Base-by-base conservation (phyloP, 768 basidiomycete genomes). In the Galerina marginata region DNA sequence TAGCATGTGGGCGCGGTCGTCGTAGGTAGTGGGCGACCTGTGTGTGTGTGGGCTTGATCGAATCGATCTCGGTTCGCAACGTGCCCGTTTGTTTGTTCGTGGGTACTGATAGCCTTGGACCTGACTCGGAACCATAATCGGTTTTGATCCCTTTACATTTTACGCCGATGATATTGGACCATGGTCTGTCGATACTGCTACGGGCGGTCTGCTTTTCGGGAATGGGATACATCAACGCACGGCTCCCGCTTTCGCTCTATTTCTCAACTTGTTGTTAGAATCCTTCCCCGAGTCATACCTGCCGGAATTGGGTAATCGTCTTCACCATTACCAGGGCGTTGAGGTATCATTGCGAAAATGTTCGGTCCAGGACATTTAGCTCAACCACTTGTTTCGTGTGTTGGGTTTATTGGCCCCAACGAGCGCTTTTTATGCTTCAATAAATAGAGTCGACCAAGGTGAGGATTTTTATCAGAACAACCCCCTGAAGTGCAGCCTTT, bases 201-300 rank as follows among this genome's bases (percentile, higher is more conserved):
- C 36, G 39, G 51, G 54, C 54, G 45, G 54, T 46, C 54, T 46
- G 3, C 36, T 44, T 56, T 44, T 56, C 33, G 54, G 46, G 36
- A 45, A 16, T n/a, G 43, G 20, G 43, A 11, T 16, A 25, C 40
- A 44, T 39, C 39, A 53, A 42, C 14, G 29, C 44, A 45, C 16
- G 25, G 25, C 44, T 9, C 44, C n/a, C n/a, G 44, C 44, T 45
- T 15, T 37, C 9, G 44, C 44, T 20, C 15, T 47, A 9, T 15
- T 36, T 36, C 15, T 36, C 50, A 52, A 16, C 20, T 16, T 45
- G n/a, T 23, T 36, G n/a, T 40, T 16, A 20, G 23, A 14, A 51
- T 53, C 39, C 37, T 38, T 53, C 23, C 51, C 51, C 39, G 51
- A 53, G 39, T 15, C 38, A 52, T 39, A 10, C 15, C 51, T 37